Evolutionary conservation across 192 early-diverging fungal genomes (phyloP), one percentile per base, ranked within the genome.

Genomic region (Backusella circina): DNA sequence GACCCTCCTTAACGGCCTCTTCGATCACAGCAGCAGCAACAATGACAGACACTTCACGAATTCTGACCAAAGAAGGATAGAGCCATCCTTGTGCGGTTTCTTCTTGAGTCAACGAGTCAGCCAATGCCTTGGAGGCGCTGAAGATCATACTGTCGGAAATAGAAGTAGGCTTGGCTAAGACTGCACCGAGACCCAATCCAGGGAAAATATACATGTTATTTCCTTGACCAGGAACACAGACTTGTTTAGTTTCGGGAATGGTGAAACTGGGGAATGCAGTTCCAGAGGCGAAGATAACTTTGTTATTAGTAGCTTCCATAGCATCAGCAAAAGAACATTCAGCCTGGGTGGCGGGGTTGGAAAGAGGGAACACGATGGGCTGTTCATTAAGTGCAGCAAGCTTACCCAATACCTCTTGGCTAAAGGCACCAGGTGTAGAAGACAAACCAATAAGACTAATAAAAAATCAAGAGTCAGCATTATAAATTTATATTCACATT

Each of bases 171-270:
- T 90, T 85, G 67, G 93, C 90, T 44, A 97, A 84, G 67, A 91
- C 87, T 44, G 93, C 88, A 66, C 97, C 97, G 21, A 97, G 86
- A 41, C 97, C 97, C 38, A 99, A 90, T 71, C 95, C 95, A 68
- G 97, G 97, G 47, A 97, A 98, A 70, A 97, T 95, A 82, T 96
- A 98, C 92, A 93, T 95, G 87, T 97, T 97, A 85, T 97, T 96
- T 74, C 94, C 96, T 86, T 97, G 95, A 23, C 93, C 94, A 10
- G 95, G 94, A 47, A 92, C 80, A 33, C 82, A 80, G 28, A 88
- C 65, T 66, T 88, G 75, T 13, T 87, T 84, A 9, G 88, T 90
- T 47, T 85, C 80, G 18, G 93, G 90, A 44, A 92, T 83, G 9
- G 86, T 90, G 79, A 91, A 92, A 16, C 85, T 65, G n/a, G 97